Evolutionary conservation across 148 eudicot genomes (phyloP), one percentile per base, ranked within the genome.

Genomic region (Rhododendron simsii): DNA sequence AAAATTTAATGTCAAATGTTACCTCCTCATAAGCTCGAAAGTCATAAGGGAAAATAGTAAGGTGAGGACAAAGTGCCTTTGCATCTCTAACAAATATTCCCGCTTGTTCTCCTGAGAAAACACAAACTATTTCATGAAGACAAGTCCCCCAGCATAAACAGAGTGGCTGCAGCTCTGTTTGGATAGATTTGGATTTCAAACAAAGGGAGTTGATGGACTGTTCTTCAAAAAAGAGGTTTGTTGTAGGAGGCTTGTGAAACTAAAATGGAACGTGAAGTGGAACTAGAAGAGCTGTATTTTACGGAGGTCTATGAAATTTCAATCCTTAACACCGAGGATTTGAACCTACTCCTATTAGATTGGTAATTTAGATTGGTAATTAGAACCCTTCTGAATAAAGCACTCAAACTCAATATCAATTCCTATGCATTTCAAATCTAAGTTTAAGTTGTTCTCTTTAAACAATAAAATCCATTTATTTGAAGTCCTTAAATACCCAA

Each of bases 81-180:
- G 99, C 99, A 87, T 95, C 96, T 90, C 96, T 93, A 48, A 97
- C 96, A 91, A 97, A 97, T 90, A 95, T 95, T 89, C 98, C 99
- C 82, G 98, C 98, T 87, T 87, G 92, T 48, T 95, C 94, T 47
- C 99, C 99, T 97, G 86, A 44, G 50, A 74, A 63, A 50, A 84
- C 59, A 53, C 75, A 83, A 59, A 71, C 51, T n/a, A 81, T 21
- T 11, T 39, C 63, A 53, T 33, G 78, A 74, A 88, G 82, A 15
- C 53, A 55, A 53, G 82, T n/a, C 41, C 11, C 48, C 30, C 30
- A 30, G 30, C 30, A 14, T 28, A 86, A 44, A 41, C 13, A 77
- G 13, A 10, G 65, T 13, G 5, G 78, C 57, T 48, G 63, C 26
- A 1, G 4, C 75, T 30, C 75, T 26, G 2, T 69, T 28, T 11